Conservation (phyloP, 257 asterid genomes). For the Lavandula angustifolia region DNA sequence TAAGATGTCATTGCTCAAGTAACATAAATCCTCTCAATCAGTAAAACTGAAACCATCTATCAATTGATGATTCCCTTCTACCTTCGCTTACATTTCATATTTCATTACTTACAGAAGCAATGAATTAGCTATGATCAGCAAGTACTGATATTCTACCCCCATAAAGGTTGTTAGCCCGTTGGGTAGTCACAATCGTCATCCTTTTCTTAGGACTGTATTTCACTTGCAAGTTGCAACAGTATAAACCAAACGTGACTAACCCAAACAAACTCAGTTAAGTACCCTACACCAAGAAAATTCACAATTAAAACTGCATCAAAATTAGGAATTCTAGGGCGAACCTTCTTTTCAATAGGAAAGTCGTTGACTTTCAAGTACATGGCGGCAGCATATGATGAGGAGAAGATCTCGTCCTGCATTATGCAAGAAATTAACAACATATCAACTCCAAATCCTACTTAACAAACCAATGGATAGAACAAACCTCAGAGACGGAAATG, state of each 20-base stretch:
- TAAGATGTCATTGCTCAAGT: constrained; percentile 2
- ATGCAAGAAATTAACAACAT: constrained; percentile 10
- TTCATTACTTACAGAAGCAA: too few relatives aligned
- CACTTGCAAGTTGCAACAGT: neutral
- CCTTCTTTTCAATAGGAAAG: constrained; percentile 88
- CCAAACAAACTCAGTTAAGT: constrained; percentile 3
- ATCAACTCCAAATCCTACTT: constrained; percentile 4
- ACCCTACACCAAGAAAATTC: constrained; percentile 2
- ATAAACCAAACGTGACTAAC: constrained; percentile 7
- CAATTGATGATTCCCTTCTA: neutral
- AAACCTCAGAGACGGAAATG: constrained; percentile 77
- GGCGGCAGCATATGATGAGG: constrained; percentile 95
- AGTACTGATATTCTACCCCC: neutral
- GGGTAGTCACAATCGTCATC: neutral
- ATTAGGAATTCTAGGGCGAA: constrained; percentile 25
- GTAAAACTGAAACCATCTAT: constrained; percentile 1
- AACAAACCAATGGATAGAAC: constrained; percentile 22
- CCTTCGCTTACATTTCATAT: neutral
- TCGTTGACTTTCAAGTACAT: constrained; percentile 78
- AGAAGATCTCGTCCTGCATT: constrained; percentile 85
- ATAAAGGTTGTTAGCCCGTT: neutral
- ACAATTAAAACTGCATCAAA: constrained; percentile 1
- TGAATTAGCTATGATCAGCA: neutral
- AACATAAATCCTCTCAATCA: constrained; percentile 3
- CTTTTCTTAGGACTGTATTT: neutral